Percentiles rank a stretch among this genome's conserved stretches.
Evolutionary conservation across 148 eudicot species (phyloP).

Genomic region (Silene uniflora): DNA sequence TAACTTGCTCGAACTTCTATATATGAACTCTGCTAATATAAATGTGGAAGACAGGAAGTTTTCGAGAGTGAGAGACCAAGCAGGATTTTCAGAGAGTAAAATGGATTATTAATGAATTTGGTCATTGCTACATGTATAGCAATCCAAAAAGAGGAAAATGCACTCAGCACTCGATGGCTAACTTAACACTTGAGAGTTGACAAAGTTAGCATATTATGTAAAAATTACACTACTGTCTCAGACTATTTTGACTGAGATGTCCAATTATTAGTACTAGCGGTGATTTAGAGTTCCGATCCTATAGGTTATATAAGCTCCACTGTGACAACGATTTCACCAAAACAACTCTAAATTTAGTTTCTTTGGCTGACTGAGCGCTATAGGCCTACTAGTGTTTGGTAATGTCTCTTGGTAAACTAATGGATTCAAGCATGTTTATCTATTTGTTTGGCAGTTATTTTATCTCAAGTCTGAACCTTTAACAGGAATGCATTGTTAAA

Average conservation of each 20-base stretch:
- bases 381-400: neutral
- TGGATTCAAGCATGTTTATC: constrained; percentile 2
- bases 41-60: neutral
- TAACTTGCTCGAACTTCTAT: neutral
- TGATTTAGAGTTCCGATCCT: neutral
- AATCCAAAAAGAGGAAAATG: too few species aligned
- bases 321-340: neutral
- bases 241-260: neutral
- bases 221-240: neutral
- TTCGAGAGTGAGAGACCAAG: neutral
- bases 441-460: neutral
- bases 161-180: too few species aligned
- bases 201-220: neutral
- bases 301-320: neutral
- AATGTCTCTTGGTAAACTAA: neutral
- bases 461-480: neutral
- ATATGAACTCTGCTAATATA: neutral
- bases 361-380: neutral
- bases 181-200: too few species aligned
- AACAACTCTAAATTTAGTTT: neutral
- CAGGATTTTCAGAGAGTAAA: neutral
- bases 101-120: too few species aligned
- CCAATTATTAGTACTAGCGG: neutral
- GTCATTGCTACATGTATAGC: too few species aligned
- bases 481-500: neutral